A percentile compares a stretch with the other conserved stretches of the same genome.
Conservation (phyloP, 148 eudicot species). For the Camellia sinensis region DNA sequence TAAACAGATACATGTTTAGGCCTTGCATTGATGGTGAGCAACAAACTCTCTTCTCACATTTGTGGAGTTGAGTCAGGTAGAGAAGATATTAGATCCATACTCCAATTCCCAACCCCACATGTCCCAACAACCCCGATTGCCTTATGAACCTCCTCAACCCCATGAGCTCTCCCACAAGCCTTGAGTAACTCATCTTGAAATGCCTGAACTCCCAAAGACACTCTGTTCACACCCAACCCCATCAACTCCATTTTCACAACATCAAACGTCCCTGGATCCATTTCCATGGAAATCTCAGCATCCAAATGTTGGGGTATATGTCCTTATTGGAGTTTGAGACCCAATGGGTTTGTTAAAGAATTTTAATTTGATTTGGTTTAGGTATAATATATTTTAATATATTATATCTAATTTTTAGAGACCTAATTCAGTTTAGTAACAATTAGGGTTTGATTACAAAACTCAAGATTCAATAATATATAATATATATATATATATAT, state of each 20-base stretch:
- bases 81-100: conserved; percentile 89
- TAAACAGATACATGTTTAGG: conserved; percentile 89
- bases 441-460: too few species aligned
- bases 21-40: conserved; percentile 51
- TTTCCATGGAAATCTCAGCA: conserved; percentile 89
- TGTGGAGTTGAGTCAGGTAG: conserved; percentile 77
- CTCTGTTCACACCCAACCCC: conserved; percentile 80
- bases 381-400: too few species aligned
- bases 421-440: too few species aligned
- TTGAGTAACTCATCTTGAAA: conserved; percentile 86
- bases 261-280: conserved; percentile 95
- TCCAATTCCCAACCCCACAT: conserved; percentile 80
- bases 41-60: conserved; percentile 94
- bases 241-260: conserved; percentile 52
- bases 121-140: conserved; percentile 71
- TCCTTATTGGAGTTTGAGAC: too few species aligned
- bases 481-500: too few species aligned
- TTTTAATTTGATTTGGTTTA: too few species aligned
- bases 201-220: conserved; percentile 91
- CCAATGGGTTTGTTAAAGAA: too few species aligned
- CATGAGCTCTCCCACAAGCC: conserved; percentile 95
- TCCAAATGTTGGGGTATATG: too few species aligned
- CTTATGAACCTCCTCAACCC: conserved; percentile 61
- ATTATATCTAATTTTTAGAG: too few species aligned
- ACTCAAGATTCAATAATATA: too few species aligned